Conservation (phyloP, 305 asterid species). For the Euphrasia arctica region DNA sequence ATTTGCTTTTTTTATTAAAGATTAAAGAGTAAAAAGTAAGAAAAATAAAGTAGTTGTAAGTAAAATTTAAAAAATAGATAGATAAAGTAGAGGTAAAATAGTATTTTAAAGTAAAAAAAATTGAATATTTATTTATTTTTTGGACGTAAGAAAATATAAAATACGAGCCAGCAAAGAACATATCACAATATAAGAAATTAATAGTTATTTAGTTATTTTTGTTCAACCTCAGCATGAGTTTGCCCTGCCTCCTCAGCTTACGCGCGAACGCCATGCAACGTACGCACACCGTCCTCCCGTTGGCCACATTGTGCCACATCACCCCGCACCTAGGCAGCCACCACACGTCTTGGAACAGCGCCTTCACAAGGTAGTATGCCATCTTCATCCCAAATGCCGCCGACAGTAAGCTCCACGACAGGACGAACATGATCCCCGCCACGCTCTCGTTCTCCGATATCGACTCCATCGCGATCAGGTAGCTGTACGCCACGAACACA, state of each 20-base stretch:
- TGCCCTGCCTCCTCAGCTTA: not conserved
- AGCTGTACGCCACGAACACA: constrained; percentile 21
- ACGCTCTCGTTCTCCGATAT: not conserved
- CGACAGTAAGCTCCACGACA: constrained; percentile 8
- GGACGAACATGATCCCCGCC: not conserved
- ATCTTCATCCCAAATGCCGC: not conserved
- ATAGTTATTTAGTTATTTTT: too few relatives aligned
- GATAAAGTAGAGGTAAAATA: too few relatives aligned
- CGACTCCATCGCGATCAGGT: constrained; percentile 12
- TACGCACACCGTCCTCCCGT: too few relatives aligned
- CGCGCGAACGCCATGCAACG: not conserved
- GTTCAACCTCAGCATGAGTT: not conserved
- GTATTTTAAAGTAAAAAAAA: too few relatives aligned
- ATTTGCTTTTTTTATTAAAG: too few relatives aligned
- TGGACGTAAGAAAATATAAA: too few relatives aligned
- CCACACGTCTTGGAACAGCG: constrained; percentile 20
- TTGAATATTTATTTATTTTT: too few relatives aligned
- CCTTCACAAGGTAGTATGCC: constrained; percentile 18
- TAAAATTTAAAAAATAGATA: too few relatives aligned
- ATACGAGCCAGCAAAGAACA: too few relatives aligned
- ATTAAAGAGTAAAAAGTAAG: too few relatives aligned
- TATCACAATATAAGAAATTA: too few relatives aligned
- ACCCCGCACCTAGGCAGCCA: constrained; percentile 6
- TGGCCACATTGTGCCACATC: not conserved
- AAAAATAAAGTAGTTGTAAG: too few relatives aligned